These are phyloP conservation scores for Marasmius fiardii DNA, from an alignment of 1,284 basidiomycete genomes.

Conservation along the genomic window DNA sequence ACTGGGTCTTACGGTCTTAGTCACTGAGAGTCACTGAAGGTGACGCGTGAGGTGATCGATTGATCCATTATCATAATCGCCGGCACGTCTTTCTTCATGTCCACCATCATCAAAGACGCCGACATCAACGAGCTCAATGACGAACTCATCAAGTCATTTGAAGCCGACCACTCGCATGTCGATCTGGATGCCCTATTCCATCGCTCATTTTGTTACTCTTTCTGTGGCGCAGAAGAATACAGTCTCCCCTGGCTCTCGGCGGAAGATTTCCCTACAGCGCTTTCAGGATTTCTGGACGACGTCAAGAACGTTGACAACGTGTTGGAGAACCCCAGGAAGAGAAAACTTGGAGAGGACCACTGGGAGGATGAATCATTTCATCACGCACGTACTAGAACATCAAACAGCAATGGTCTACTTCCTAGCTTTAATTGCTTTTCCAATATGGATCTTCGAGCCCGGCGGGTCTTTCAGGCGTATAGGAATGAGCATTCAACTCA, in stretches of 20 bases:
- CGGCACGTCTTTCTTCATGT: not conserved
- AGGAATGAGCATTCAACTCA: not conserved
- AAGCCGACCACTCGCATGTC: not conserved
- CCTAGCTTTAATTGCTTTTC: not conserved
- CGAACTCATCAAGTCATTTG: not conserved
- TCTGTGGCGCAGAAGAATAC: not conserved
- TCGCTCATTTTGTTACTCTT: not conserved
- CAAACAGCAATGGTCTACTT: not conserved
- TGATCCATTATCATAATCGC: no score
- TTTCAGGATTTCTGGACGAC: not conserved
- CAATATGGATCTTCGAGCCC: not conserved
- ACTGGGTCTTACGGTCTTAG: no score
- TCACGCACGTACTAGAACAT: not conserved
- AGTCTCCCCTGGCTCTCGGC: not conserved
- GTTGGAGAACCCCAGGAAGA: not conserved
- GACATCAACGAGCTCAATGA: not conserved
- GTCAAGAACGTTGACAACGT: not conserved
- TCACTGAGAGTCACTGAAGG: no score
- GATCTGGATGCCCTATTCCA: not conserved
- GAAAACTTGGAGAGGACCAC: not conserved
- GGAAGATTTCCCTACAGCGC: not conserved
- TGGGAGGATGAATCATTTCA: not conserved
- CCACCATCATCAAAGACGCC: not conserved
- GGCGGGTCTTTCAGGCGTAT: not conserved
- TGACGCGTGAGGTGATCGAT: no score